Evolutionary conservation across 2,329 filamentous ascomycete species (phyloP).

Genomic region (Neopestalotiopsis clavispora): DNA sequence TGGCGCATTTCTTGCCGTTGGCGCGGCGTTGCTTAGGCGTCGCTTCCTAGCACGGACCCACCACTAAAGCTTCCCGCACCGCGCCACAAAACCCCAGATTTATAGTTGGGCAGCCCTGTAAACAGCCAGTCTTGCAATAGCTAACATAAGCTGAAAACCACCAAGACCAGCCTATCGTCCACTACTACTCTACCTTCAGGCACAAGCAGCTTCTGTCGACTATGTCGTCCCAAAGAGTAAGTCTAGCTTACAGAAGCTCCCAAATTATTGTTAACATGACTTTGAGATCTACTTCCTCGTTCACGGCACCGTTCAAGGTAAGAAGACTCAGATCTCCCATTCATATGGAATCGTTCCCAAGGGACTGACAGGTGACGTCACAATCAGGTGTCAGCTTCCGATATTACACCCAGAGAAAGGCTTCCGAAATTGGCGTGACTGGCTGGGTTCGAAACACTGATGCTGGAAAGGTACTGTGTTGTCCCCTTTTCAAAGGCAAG

Average conservation of each 20-base stretch:
- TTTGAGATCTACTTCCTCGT: conserved; percentile 65
- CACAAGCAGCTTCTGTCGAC: neutral
- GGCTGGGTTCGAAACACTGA: conserved; percentile 67
- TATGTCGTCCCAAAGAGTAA: conserved; percentile 39
- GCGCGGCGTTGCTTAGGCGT: neutral
- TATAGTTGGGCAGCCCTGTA: neutral
- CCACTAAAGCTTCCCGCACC: neutral
- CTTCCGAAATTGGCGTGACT: conserved; percentile 54
- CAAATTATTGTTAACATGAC: neutral
- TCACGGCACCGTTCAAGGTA: conserved; percentile 75
- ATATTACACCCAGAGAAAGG: conserved; percentile 60
- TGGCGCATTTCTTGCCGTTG: neutral
- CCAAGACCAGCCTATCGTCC: neutral
- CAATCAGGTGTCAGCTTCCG: conserved; percentile 60
- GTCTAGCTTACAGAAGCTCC: neutral
- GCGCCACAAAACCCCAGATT: neutral
- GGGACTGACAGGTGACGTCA: conserved; percentile 25
- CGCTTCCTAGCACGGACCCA: neutral
- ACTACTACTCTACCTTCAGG: neutral
- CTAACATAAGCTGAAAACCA: conserved; percentile 3
- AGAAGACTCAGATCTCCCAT: conserved; percentile 21
- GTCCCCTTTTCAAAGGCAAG: neutral
- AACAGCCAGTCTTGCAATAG: neutral
- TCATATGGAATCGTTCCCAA: neutral
- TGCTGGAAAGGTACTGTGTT: conserved; percentile 54